phyloP scores from a whole-genome alignment of 1,284 basidiomycete genomes.

The Ustilago shanxiensis region DNA sequence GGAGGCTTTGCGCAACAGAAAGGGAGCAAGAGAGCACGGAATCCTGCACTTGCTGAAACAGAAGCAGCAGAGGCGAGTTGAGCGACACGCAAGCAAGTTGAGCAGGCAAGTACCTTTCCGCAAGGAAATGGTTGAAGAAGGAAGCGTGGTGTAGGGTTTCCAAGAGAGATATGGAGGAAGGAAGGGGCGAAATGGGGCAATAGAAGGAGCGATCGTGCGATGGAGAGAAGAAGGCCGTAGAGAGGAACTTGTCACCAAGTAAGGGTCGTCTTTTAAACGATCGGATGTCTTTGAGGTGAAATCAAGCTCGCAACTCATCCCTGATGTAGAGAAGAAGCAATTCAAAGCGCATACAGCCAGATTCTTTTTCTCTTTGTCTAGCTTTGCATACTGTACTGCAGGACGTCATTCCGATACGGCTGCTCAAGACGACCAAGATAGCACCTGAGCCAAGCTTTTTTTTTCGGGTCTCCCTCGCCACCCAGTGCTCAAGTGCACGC shows the following conservation, averaged over 20 bases:
- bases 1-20: too few species aligned
- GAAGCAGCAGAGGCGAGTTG: neutral
- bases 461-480: too few species aligned
- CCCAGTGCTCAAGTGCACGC: neutral
- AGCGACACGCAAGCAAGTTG: constrained; percentile 4
- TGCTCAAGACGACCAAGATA: neutral
- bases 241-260: neutral
- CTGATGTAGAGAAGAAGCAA: neutral
- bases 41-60: constrained; percentile 11
- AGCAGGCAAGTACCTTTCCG: too few species aligned
- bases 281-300: neutral
- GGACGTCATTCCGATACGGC: neutral
- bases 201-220: neutral
- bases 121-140: neutral
- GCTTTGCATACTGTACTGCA: neutral
- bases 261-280: neutral
- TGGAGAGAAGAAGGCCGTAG: neutral
- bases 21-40: too few species aligned
- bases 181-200: neutral
- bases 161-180: neutral
- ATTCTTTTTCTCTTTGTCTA: neutral
- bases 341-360: neutral
- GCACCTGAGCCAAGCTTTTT: neutral
- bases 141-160: neutral
- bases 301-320: too few species aligned